Evolutionary conservation across 495 filamentous ascomycete genomes (phyloP).

Genomic region (Penicillium turbatum): DNA sequence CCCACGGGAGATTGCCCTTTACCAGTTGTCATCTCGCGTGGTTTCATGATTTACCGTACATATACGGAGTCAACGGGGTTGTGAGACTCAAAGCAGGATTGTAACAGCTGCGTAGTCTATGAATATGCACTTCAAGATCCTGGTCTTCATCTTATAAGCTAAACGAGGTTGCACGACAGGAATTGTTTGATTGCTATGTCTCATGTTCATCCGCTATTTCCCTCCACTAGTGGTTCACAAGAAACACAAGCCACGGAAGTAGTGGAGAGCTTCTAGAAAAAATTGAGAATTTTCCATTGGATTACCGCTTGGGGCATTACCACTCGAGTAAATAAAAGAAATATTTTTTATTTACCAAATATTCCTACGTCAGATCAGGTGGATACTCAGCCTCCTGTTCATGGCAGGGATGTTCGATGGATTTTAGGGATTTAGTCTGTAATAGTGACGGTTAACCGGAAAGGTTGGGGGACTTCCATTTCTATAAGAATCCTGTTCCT

Average conservation of each 20-base stretch:
- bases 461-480: conserved; percentile 2
- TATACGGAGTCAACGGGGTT: neutral
- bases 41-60: conserved; percentile 23
- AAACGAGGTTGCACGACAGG: conserved; percentile 2
- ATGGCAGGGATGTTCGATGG: conserved; percentile 34
- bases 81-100: neutral
- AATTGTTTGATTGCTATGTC: conserved; percentile 1
- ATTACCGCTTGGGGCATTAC: conserved; percentile 35
- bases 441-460: conserved; percentile 12
- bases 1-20: conserved; percentile 32
- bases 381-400: conserved; percentile 38
- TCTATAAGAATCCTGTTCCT: conserved; percentile 19
- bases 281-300: conserved; percentile 29
- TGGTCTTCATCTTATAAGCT: neutral
- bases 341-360: conserved; percentile 9
- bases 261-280: conserved; percentile 44
- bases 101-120: neutral
- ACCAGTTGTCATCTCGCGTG: conserved; percentile 29
- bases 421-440: conserved; percentile 17
- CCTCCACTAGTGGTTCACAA: conserved; percentile 24
- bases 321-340: conserved; percentile 3
- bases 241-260: conserved; percentile 23
- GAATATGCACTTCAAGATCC: neutral
- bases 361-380: conserved; percentile 35
- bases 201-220: neutral